phyloP scores from a whole-genome alignment of 2,329 filamentous ascomycete genomes.

The Diplodia sapinea region DNA sequence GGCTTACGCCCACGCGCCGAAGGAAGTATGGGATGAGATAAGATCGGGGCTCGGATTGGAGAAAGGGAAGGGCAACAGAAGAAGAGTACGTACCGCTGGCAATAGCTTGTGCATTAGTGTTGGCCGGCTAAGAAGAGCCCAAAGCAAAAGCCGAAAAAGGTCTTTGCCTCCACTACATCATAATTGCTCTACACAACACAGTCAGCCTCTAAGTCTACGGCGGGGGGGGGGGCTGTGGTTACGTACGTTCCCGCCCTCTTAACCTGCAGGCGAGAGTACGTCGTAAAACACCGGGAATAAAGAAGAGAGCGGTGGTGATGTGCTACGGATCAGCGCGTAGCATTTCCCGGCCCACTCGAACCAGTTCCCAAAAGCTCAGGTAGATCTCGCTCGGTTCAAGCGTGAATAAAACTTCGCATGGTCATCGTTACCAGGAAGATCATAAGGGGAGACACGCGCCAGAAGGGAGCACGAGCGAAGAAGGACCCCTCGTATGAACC shows the following conservation, averaged over 20 bases:
- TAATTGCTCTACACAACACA: neutral
- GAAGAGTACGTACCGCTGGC: neutral
- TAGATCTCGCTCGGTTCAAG: neutral
- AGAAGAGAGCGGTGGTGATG: neutral
- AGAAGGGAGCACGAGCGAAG: neutral
- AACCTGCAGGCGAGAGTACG: neutral
- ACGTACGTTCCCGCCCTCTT: neutral
- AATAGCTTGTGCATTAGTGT: constrained; percentile 3
- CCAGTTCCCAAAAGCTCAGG: neutral
- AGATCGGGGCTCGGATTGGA: neutral
- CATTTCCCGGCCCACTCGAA: neutral
- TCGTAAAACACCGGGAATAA: neutral
- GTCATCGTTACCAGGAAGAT: neutral
- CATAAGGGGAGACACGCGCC: neutral
- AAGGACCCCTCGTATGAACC: neutral
- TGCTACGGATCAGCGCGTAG: neutral
- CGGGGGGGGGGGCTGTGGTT: neutral
- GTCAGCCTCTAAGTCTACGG: neutral
- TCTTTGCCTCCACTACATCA: neutral
- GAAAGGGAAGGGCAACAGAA: too few species aligned
- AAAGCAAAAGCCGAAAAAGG: neutral
- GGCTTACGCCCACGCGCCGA: neutral
- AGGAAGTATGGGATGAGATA: neutral
- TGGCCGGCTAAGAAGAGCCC: neutral
- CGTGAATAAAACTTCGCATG: neutral